Conservation (phyloP, 306 rosid species). For the Citrullus mucosospermus region DNA sequence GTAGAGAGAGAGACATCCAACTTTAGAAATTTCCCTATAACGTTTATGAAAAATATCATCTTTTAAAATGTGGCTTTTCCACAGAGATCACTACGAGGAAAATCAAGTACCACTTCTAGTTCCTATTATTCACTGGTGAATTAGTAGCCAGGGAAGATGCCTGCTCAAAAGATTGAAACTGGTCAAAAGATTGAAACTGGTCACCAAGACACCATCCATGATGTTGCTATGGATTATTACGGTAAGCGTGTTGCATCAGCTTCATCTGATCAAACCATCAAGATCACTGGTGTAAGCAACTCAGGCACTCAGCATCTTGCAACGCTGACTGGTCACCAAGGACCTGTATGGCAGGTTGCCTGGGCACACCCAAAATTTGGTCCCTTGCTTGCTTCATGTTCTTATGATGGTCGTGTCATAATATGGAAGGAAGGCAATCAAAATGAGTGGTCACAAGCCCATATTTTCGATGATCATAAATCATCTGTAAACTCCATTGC, state of each 20-base stretch:
- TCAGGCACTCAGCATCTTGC: slow-evolving; percentile 62
- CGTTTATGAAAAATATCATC: not conserved
- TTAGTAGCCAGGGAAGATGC: slow-evolving; percentile 24
- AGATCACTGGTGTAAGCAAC: slow-evolving; percentile 72
- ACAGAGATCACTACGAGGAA: not conserved
- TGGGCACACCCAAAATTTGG: slow-evolving; percentile 91
- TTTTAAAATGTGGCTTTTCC: not conserved
- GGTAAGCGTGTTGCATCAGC: slow-evolving; percentile 78
- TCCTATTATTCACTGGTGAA: not conserved
- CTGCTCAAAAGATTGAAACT: slow-evolving; percentile 62
- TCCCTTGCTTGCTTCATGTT: slow-evolving; percentile 60
- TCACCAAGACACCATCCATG: slow-evolving; percentile 62
- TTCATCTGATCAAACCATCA: slow-evolving; percentile 65
- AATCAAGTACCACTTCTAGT: not conserved
- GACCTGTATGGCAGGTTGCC: slow-evolving; percentile 70
- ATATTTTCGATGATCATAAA: slow-evolving; percentile 54
- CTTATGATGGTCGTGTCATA: slow-evolving; percentile 60
- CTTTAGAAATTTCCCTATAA: not conserved
- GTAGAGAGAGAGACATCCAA: not conserved
- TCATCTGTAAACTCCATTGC: slow-evolving; percentile 70
- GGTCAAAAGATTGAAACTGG: slow-evolving; percentile 83
- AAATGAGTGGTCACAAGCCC: slow-evolving; percentile 64
- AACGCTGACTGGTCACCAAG: slow-evolving; percentile 61
- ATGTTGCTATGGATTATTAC: slow-evolving; percentile 75
- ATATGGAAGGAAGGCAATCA: slow-evolving; percentile 83